Conservation (phyloP, 352 stramenopile genomes). For the Globisporangium irregulare region DNA sequence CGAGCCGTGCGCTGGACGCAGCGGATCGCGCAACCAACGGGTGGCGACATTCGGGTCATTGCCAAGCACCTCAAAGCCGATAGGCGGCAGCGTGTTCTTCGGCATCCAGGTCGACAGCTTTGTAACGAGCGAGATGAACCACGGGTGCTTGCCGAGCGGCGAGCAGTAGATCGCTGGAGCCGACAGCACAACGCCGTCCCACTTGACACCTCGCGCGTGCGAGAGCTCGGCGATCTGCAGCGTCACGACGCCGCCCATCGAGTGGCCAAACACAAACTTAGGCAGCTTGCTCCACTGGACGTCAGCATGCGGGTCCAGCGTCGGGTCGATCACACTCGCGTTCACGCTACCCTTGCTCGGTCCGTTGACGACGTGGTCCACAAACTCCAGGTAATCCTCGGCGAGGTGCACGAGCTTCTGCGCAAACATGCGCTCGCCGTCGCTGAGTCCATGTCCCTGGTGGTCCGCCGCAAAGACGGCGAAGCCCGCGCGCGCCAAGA, state of each 20-base stretch:
- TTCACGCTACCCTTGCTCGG: slow-evolving; percentile 13
- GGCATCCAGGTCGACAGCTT: slow-evolving; percentile 31
- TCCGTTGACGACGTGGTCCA: slow-evolving; percentile 37
- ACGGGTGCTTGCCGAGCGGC: slow-evolving; percentile 19
- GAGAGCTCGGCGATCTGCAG: slow-evolving; percentile 30
- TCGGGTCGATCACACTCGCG: slow-evolving; percentile 22
- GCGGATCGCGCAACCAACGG: slow-evolving; percentile 30
- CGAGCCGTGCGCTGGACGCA: slow-evolving; percentile 29
- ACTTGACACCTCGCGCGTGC: slow-evolving; percentile 21
- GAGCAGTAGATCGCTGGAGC: slow-evolving; percentile 32
- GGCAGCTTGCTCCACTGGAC: slow-evolving; percentile 39
- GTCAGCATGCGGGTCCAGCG: slow-evolving; percentile 30
- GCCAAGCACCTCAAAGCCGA: slow-evolving; percentile 29
- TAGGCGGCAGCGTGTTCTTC: slow-evolving; percentile 27
- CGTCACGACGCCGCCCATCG: slow-evolving; percentile 47
- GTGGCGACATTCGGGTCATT: slow-evolving; percentile 29
- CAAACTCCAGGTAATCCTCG: slow-evolving; percentile 54
- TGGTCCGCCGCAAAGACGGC: slow-evolving; percentile 61
- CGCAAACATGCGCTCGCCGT: slow-evolving; percentile 57
- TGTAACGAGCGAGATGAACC: slow-evolving; percentile 18
- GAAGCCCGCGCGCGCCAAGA: slow-evolving; percentile 26
- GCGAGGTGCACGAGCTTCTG: slow-evolving; percentile 38
- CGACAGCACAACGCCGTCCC: slow-evolving; percentile 45
- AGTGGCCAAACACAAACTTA: slow-evolving; percentile 55
- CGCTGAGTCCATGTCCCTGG: slow-evolving; percentile 55